phyloP scores from a whole-genome alignment of 1,284 basidiomycete species.

The Anthracocystis walkeri region DNA sequence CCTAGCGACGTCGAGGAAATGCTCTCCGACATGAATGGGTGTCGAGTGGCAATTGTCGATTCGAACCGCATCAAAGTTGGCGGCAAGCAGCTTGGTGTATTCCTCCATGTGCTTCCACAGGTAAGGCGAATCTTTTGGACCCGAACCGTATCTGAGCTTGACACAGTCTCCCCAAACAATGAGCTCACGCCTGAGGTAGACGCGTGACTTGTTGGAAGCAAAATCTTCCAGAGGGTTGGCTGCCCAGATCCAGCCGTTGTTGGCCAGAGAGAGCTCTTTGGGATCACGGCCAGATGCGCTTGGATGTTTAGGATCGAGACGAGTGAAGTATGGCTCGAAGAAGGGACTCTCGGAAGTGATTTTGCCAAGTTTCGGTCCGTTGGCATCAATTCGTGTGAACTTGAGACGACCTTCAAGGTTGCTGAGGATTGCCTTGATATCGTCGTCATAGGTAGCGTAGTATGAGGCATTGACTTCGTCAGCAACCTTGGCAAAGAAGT shows the following conservation, averaged over 20 bases:
- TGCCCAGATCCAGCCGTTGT: constrained; percentile 99
- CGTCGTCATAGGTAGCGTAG: constrained; percentile 60
- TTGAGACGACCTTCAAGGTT: constrained; percentile 60
- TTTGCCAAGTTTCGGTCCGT: constrained; percentile 58
- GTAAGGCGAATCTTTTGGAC: constrained; percentile 82
- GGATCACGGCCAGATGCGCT: constrained; percentile 73
- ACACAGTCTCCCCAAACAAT: constrained; percentile 99
- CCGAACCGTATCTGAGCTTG: constrained; percentile 85
- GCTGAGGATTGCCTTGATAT: constrained; percentile 55
- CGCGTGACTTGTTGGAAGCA: constrained; percentile 92
- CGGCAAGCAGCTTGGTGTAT: constrained; percentile 78
- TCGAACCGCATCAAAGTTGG: constrained; percentile 90
- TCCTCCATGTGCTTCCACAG: constrained; percentile 91
- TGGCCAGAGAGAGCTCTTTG: constrained; percentile 80
- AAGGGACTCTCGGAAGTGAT: constrained; percentile 55
- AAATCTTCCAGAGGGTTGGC: constrained; percentile 95
- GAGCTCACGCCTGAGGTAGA: constrained; percentile 93
- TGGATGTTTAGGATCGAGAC: constrained; percentile 59
- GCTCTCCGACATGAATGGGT: constrained; percentile 89
- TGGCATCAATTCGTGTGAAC: constrained; percentile 57
- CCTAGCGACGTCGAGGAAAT: constrained; percentile 90
- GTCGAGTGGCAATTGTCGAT: constrained; percentile 99
- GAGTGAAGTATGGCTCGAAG: constrained; percentile 64
- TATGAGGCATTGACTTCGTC: constrained; percentile 57
- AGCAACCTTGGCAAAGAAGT: constrained; percentile 43